Evolutionary conservation across 495 filamentous ascomycete species (phyloP).

Genomic region (Aeminium ludgeri): DNA sequence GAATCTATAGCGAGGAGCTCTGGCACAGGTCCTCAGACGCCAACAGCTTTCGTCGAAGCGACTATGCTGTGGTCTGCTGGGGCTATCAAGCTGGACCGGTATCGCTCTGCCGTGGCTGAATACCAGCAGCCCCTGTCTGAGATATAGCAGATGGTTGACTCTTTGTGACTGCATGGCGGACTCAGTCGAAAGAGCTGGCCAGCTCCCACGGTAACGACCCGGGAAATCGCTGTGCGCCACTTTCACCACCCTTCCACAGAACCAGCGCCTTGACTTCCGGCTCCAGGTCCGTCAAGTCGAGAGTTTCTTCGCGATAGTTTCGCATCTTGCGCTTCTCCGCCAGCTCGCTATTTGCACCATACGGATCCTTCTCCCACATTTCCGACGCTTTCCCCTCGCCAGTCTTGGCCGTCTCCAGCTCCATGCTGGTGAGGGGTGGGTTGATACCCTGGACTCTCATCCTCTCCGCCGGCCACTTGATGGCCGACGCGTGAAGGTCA

Average conservation of each 20-base stretch:
- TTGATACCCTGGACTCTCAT: constrained; percentile 23
- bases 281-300: not conserved
- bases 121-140: constrained; percentile 3
- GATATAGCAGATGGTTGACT: not conserved
- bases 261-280: constrained; percentile 6
- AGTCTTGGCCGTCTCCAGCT: constrained; percentile 13
- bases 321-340: constrained; percentile 18
- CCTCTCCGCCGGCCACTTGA: constrained; percentile 20
- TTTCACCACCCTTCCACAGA: constrained; percentile 12
- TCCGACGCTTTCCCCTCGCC: constrained; percentile 18
- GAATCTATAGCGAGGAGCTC: not conserved
- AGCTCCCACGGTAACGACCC: constrained; percentile 13
- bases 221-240: constrained; percentile 9
- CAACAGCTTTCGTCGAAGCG: constrained; percentile 10
- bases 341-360: constrained; percentile 15
- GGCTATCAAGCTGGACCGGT: constrained; percentile 12
- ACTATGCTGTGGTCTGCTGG: constrained; percentile 21
- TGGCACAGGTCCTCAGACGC: not conserved
- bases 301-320: constrained; percentile 10
- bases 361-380: constrained; percentile 17
- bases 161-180: too few relatives aligned
- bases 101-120: constrained; percentile 7
- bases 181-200: not conserved
- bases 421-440: constrained; percentile 18
- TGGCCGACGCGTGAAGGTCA: constrained; percentile 21